Base-by-base conservation (phyloP, 495 filamentous ascomycete species). In the Tuber borchii region DNA sequence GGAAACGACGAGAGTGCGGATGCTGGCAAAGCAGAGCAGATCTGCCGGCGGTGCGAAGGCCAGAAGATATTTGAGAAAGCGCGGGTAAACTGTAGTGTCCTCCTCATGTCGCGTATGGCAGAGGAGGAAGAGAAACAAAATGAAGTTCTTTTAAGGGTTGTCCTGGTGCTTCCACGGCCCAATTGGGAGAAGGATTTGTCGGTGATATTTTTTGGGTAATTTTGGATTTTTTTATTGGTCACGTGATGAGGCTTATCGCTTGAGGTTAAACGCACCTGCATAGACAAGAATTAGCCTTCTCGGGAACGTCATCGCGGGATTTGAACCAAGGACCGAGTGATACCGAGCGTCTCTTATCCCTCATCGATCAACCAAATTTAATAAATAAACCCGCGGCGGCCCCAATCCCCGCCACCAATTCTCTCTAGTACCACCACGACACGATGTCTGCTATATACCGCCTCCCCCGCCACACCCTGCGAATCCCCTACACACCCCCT, bases 401-500 rank as follows among this genome's bases (percentile, higher is more conserved):
- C 56, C 26, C 56, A 65, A 17, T 12, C 56, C 3, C 26, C 56
- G 31, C 56, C 56, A 61, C 56, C 56, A 65, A 34, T 61, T 31
- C 22, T 61, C 10, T 17, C 26, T 26, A 31, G 14, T 16, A 34
- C 31, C 56, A 34, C 16, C 26, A 34, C 56, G 26, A 7, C 31
- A 16, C 56, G 26, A 79, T 79, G 78, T 75, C 78, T 34, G 56
- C 78, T n/a, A 37, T 79, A 56, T 65, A 45, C 7, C 78, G 76
- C 39, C 70, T 79, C 26, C 78, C 77, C 44, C 73, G 76, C 19
- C 40, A 72, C 42, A 20, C 71, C 48, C 61, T 56, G 7, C 72
- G 56, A 42, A 61, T 75, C 61, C 34, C 42, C 56, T 45, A 39
- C 48, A n/a, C 72, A 19, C 43, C 43, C 2, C 68, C 73, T 45